A percentile compares a stretch with the other conserved stretches of the same genome.
Conservation (phyloP, 805 yeast species). For the Clavispora phyllophila region DNA sequence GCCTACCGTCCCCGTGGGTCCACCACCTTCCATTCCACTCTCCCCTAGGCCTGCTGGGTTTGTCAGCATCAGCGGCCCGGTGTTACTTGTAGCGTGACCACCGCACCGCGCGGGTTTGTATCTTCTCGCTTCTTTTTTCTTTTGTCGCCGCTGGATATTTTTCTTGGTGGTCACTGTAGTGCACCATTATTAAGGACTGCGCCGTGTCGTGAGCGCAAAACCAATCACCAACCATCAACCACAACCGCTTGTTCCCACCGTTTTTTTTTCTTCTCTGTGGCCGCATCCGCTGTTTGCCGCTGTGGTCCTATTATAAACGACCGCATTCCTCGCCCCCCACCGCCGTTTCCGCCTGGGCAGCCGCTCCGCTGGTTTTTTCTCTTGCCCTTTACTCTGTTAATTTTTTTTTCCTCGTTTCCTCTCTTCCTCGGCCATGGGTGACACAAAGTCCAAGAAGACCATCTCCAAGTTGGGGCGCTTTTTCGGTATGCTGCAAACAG, state of each 20-base stretch:
- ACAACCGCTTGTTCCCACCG: not conserved
- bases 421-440: slow-evolving; percentile 13
- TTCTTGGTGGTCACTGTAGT: not conserved
- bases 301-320: not conserved
- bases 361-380: not conserved
- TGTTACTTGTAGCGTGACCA: no score
- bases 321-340: not conserved
- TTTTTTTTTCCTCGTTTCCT: not conserved
- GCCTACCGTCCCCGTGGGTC: no score
- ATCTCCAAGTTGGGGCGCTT: slow-evolving; percentile 21
- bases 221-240: not conserved
- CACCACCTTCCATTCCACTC: no score
- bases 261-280: not conserved
- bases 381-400: no score
- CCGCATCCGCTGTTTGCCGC: not conserved
- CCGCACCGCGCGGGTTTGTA: no score
- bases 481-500: slow-evolving; percentile 21
- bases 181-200: not conserved
- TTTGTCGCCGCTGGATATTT: no score
- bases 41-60: no score
- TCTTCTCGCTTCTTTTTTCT: not conserved
- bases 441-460: slow-evolving; percentile 19
- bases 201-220: not conserved
- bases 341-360: not conserved
- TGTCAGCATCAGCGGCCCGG: no score